Percentiles rank a stretch among this genome's conserved stretches.
phyloP scores from a whole-genome alignment of 2,329 filamentous ascomycete species.

The Xylariaceae sp. region DNA sequence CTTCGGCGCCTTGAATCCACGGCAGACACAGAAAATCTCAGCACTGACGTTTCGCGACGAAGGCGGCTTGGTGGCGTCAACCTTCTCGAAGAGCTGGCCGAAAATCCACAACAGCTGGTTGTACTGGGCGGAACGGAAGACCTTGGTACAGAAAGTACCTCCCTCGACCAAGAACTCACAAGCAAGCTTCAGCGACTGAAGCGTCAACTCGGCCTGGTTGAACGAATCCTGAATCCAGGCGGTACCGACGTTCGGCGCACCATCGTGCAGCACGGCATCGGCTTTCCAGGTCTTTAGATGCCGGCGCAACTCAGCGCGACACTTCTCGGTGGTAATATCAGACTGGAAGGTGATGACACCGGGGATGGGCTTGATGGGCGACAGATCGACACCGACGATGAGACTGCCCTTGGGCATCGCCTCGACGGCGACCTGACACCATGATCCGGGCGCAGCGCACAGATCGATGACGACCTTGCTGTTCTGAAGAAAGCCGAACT shows the following conservation, averaged over 20 bases:
- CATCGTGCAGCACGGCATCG: slow-evolving; percentile 92
- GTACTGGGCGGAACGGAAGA: slow-evolving; percentile 96
- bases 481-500: slow-evolving; percentile 96
- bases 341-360: slow-evolving; percentile 92
- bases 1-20: slow-evolving; percentile 92
- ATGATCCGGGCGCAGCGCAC: slow-evolving; percentile 93
- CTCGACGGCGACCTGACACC: slow-evolving; percentile 95
- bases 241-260: slow-evolving; percentile 94
- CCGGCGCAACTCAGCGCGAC: slow-evolving; percentile 77
- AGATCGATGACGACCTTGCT: slow-evolving; percentile 95
- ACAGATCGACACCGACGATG: slow-evolving; percentile 89
- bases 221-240: slow-evolving; percentile 98
- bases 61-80: slow-evolving; percentile 95
- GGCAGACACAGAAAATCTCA: slow-evolving; percentile 97
- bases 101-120: slow-evolving; percentile 92
- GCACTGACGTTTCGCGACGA: slow-evolving; percentile 94
- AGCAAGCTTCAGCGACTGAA: slow-evolving; percentile 87
- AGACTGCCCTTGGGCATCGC: slow-evolving; percentile 86
- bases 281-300: slow-evolving; percentile 96
- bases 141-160: slow-evolving; percentile 93
- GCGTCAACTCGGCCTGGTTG: slow-evolving; percentile 87
- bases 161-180: slow-evolving; percentile 88
- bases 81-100: slow-evolving; percentile 90
- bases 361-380: slow-evolving; percentile 93
- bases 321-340: slow-evolving; percentile 97